These are phyloP conservation scores for Myochromella boudieri DNA, from an alignment of 768 basidiomycete genomes.

Conservation along the genomic window DNA sequence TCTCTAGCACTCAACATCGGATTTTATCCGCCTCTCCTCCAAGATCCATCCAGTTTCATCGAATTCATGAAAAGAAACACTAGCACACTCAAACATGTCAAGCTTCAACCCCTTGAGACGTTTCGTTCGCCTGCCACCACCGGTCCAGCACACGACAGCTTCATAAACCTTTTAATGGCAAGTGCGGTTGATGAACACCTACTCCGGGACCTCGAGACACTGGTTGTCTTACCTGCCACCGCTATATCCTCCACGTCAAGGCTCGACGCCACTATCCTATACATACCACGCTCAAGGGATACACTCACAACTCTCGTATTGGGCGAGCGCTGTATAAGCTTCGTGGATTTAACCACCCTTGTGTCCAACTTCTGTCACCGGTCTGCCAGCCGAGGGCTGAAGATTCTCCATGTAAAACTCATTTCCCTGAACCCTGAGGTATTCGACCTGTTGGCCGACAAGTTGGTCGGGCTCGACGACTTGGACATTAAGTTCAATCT, in stretches of 20 bases:
- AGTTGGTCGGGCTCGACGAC: constrained; percentile 21
- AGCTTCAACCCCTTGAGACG: constrained; percentile 12
- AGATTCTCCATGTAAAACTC: constrained; percentile 19
- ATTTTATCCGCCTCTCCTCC: constrained; percentile 16
- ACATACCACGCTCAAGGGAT: constrained; percentile 12
- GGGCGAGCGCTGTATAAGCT: constrained; percentile 10
- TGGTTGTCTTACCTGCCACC: constrained; percentile 12
- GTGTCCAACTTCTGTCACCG: constrained; percentile 17
- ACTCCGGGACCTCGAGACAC: constrained; percentile 9
- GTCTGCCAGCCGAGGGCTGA: constrained; percentile 14
- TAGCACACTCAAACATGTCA: constrained; percentile 10
- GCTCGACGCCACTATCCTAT: constrained; percentile 6
- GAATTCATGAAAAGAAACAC: constrained; percentile 8
- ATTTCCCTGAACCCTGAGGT: constrained; percentile 21
- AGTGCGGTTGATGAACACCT: constrained; percentile 3
- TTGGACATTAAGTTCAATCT: constrained; percentile 18
- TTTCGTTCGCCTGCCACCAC: constrained; percentile 12
- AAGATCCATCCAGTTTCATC: constrained; percentile 8
- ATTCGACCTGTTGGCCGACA: constrained; percentile 23
- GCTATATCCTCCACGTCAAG: constrained; percentile 5
- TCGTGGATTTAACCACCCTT: constrained; percentile 13
- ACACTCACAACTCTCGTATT: constrained; percentile 13
- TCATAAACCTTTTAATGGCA: constrained; percentile 11
- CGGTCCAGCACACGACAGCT: constrained; percentile 8
- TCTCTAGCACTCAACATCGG: constrained; percentile 12